Conservation (phyloP, 139 green algal species). For the Chlorella sp. region DNA sequence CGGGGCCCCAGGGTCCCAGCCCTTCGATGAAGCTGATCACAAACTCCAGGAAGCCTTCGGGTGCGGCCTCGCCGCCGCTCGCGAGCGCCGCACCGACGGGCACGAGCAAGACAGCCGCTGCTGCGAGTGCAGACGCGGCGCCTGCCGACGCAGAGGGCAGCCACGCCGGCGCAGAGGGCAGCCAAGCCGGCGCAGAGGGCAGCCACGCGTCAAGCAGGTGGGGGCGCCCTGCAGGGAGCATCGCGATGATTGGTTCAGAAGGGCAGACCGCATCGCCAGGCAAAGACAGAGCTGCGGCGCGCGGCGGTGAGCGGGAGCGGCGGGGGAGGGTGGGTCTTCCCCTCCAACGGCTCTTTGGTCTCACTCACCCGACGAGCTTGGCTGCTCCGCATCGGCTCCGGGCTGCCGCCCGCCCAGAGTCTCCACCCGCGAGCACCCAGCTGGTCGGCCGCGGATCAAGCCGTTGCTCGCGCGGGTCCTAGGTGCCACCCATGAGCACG, state of each 20-base stretch:
- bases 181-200: background rate
- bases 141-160: background rate
- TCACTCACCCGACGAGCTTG: too few relatives aligned
- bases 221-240: background rate
- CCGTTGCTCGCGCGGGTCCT: too few relatives aligned
- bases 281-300: background rate
- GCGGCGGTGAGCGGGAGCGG: too few relatives aligned
- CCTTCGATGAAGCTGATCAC: slow-evolving; percentile 55
- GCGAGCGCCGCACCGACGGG: background rate
- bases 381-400: too few relatives aligned
- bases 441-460: too few relatives aligned
- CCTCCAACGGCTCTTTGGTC: too few relatives aligned
- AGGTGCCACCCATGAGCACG: too few relatives aligned
- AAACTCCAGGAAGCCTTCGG: slow-evolving; percentile 14
- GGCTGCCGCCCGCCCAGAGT: too few relatives aligned
- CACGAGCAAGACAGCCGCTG: slow-evolving; percentile 1
- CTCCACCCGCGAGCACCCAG: too few relatives aligned
- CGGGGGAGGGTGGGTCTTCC: too few relatives aligned
- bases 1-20: slow-evolving; percentile 68
- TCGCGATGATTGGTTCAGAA: background rate
- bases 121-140: background rate
- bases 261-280: background rate
- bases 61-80: background rate
- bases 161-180: background rate
- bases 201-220: background rate